Percentiles rank a stretch among this genome's conserved stretches.
Conservation (phyloP, 2,329 filamentous ascomycete species). For the Aureobasidium sp. region DNA sequence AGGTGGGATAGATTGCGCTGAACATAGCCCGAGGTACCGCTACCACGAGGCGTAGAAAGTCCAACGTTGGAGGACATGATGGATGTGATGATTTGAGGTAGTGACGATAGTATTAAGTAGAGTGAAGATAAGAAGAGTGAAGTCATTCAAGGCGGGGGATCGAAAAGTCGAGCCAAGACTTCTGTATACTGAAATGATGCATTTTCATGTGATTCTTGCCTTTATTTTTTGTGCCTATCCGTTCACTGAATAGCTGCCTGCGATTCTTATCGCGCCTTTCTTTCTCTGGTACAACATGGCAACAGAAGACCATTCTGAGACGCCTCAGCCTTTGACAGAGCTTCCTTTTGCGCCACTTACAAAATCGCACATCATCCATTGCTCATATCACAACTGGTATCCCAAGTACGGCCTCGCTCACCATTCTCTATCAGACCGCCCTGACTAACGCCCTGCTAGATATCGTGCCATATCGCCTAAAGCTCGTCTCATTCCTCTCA, state of each 20-base stretch:
- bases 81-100: background rate
- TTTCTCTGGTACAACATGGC: background rate
- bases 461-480: slow-evolving; percentile 78
- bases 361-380: slow-evolving; percentile 83
- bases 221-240: background rate
- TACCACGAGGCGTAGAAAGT: slow-evolving; percentile 86
- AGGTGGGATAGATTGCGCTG: slow-evolving; percentile 91
- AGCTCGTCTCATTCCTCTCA: slow-evolving; percentile 74
- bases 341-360: slow-evolving; percentile 77
- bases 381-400: slow-evolving; percentile 91
- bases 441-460: slow-evolving; percentile 35
- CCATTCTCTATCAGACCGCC: no score
- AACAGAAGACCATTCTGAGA: background rate
- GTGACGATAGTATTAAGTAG: background rate
- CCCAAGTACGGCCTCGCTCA: slow-evolving; percentile 47
- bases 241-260: background rate
- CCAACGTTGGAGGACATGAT: slow-evolving; percentile 95
- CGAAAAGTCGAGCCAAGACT: slow-evolving; percentile 15
- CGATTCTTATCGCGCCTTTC: background rate
- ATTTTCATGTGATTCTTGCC: background rate
- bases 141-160: background rate
- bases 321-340: slow-evolving; percentile 21
- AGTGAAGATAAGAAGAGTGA: slow-evolving; percentile 6
- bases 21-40: slow-evolving; percentile 94
- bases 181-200: background rate